These are phyloP conservation scores for Salix viminalis DNA, from an alignment of 345 rosid species.

Conservation along the genomic window DNA sequence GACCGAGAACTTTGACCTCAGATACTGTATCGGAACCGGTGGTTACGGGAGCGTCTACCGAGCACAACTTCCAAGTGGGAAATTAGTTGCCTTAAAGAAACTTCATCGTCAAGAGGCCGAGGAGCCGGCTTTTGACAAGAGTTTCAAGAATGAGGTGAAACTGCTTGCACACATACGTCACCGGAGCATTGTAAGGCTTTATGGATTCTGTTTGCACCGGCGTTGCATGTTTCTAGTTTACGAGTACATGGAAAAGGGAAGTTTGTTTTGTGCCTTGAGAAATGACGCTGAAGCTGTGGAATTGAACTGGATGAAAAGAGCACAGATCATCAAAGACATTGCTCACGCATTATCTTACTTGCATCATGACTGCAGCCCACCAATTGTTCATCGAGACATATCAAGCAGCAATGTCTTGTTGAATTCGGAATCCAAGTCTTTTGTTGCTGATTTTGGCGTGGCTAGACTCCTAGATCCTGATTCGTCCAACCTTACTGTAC, in stretches of 20 bases:
- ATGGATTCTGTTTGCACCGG: not conserved
- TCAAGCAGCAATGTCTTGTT: not conserved
- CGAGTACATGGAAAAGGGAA: not conserved
- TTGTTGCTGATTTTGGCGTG: not conserved
- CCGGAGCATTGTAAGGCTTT: not conserved
- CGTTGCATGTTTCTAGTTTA: conserved; percentile 1
- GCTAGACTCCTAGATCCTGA: not conserved
- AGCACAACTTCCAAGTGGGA: not conserved
- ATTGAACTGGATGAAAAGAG: not conserved
- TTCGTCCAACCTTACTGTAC: conserved; percentile 1
- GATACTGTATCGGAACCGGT: not conserved
- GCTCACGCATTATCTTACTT: not conserved
- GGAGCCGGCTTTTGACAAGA: not conserved
- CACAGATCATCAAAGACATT: not conserved
- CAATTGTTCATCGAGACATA: not conserved
- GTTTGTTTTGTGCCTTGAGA: not conserved
- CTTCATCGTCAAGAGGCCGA: not conserved
- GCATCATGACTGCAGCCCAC: not conserved
- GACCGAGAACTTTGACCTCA: not conserved
- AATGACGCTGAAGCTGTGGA: too few relatives aligned
- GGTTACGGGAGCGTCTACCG: conserved; percentile 1
- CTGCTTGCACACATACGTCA: not conserved
- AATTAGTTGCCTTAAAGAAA: not conserved
- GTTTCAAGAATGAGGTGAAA: not conserved
- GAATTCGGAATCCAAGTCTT: not conserved